Evolutionary conservation across 805 yeast genomes (phyloP), one percentile per base, ranked within the genome.

Genomic region (Torulaspora quercuum): DNA sequence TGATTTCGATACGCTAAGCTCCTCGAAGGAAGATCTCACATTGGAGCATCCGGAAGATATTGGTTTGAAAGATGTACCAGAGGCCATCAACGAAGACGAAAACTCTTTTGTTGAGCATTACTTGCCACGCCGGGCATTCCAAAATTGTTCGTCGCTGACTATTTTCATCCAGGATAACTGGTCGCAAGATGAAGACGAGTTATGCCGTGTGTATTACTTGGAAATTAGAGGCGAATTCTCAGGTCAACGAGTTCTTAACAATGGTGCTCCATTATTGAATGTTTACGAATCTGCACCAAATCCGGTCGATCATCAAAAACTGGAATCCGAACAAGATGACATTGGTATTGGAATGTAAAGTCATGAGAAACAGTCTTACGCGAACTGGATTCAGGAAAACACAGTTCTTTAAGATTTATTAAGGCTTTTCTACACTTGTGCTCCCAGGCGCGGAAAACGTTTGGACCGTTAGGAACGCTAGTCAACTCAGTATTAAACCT

Each of bases 231-330:
- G 97, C 1, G 82, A 77, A 45, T 72, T 60, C 41, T 67, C 74
- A 6, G 44, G 50, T 3, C 36, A 43, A 17, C 27, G 31, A 12
- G 35, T 31, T 5, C 21, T 38, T 3, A 33, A 35, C 23, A 41
- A 44, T 8, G 47, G 51, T 11, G 48, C 46, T 3, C 95, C 95
- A 0, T 75, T 86, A 11, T 70, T 82, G 10, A 70, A 95, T 0
- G 54, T 84, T 13, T 90, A 89, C 59, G 97, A 90, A 61, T 75
- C 88, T 37, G 94, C 95, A 0, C 92, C 97, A 3, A 89, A 89
- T 57, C 96, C 96, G 0, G 76, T 81, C 1, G 97, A 89, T 56
- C 97, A 90, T 59, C 77, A 72, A 47, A 69, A 61, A 32, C 13
- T 61, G 29, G 58, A 57, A 39, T 17, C 46, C 3, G 56, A 53